phyloP scores from a whole-genome alignment of 176 grass and related monocot genomes.

The Aegilops bicornis region DNA sequence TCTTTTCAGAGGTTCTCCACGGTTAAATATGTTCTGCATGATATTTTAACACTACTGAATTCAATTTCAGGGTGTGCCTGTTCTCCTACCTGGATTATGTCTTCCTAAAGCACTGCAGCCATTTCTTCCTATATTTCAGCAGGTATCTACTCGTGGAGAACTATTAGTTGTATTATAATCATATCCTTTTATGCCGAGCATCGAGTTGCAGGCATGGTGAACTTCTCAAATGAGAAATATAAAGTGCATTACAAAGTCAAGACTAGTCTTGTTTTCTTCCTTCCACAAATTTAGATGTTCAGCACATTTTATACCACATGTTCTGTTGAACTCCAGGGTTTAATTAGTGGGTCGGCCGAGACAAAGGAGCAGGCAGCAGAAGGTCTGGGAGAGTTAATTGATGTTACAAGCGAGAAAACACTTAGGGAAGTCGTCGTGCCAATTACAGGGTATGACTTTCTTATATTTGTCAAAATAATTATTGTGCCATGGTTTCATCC shows the following conservation, averaged over 20 bases:
- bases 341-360: conserved; percentile 93
- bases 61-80: conserved; percentile 73
- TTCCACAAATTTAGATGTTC: neutral
- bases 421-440: conserved; percentile 91
- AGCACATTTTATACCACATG: conserved; percentile 17
- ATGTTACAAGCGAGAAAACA: conserved; percentile 87
- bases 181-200: neutral
- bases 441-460: conserved; percentile 79
- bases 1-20: neutral
- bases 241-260: conserved; percentile 15
- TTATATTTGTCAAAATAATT: conserved; percentile 28
- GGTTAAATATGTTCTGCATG: conserved; percentile 2
- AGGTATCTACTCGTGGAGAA: conserved; percentile 52
- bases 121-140: conserved; percentile 90
- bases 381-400: conserved; percentile 96
- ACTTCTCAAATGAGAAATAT: conserved; percentile 1
- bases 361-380: conserved; percentile 89
- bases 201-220: neutral
- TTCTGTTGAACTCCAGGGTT: conserved; percentile 63
- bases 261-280: neutral
- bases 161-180: conserved; percentile 27
- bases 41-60: conserved; percentile 35
- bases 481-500: neutral
- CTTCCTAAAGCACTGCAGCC: conserved; percentile 90
- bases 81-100: conserved; percentile 92